Evolutionary conservation across 805 yeast species (phyloP).

Genomic region (Schwanniomyces yamadae): DNA sequence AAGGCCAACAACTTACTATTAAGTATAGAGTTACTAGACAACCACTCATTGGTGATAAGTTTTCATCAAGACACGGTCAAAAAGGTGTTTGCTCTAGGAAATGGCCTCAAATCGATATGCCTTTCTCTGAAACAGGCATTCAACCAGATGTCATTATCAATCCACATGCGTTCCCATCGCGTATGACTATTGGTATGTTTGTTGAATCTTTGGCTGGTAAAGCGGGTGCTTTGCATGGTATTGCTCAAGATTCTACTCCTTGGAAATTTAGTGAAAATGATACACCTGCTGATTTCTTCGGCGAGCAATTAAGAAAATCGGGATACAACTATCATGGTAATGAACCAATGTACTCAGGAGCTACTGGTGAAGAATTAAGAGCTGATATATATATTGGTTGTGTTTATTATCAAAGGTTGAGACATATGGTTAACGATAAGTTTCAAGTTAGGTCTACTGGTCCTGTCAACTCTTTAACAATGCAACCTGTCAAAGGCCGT

Average conservation of each 20-base stretch:
- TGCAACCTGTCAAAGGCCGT: slow-evolving; percentile 99
- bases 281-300: slow-evolving; percentile 97
- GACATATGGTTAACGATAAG: slow-evolving; percentile 99
- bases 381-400: slow-evolving; percentile 96
- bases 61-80: slow-evolving; percentile 97
- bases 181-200: slow-evolving; percentile 99
- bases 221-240: slow-evolving; percentile 96
- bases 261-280: slow-evolving; percentile 90
- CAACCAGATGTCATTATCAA: slow-evolving; percentile 97
- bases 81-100: slow-evolving; percentile 98
- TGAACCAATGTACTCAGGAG: slow-evolving; percentile 99
- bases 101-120: slow-evolving; percentile 97
- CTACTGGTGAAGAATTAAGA: slow-evolving; percentile 94
- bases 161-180: slow-evolving; percentile 99
- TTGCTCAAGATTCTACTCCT: slow-evolving; percentile 96
- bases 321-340: slow-evolving; percentile 98
- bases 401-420: slow-evolving; percentile 95
- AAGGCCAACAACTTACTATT: slow-evolving; percentile 81
- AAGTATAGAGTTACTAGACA: slow-evolving; percentile 89
- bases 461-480: slow-evolving; percentile 92
- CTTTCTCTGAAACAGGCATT: slow-evolving; percentile 93
- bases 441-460: slow-evolving; percentile 99
- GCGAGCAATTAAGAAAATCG: slow-evolving; percentile 81
- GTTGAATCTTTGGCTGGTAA: slow-evolving; percentile 98
- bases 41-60: slow-evolving; percentile 96